Evolutionary conservation across 2,329 filamentous ascomycete genomes (phyloP), one percentile per base, ranked within the genome.

Genomic region (Chrysoporthe austroafricana): DNA sequence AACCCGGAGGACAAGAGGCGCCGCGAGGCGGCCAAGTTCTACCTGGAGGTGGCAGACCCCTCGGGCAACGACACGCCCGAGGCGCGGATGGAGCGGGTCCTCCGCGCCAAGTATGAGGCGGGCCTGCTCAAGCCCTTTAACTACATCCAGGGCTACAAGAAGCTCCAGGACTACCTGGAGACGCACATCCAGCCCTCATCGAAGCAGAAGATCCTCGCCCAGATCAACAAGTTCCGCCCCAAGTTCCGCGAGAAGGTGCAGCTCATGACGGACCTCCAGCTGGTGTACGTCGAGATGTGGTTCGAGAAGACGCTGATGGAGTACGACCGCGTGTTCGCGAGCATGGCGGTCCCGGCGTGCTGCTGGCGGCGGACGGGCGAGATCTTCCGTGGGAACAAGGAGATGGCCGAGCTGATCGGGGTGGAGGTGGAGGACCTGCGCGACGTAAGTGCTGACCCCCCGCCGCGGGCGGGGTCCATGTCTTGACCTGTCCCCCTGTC

Each of bases 241-340:
- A 97, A 97, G 76, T 99, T 99, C 76, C 88, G 96, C 70, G 95
- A 98, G 79, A 94, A 96, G 80, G 95, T 97, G 77, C 94, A 98
- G 72, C 90, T 86, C 44, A 83, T 98, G 76, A 97, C 93, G 1
- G 96, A 99, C 79, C 92, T 97, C 77, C 93, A 99, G 79, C 87
- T 99, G 36, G 90, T 98, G 39, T 89, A 94, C 68, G 95, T 98
- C 13, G 96, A 99, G 80, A 97, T 98, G 93, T 98, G 96, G 95
- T 98, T 99, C 76, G 96, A 99, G 79, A 89, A 91, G 74, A 96
- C 92, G 71, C 81, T 99, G 73, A 96, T 98, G 91, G 96, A 98
- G 77, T 98, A 98, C 74, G 96, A 99, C 76, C 93, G 96, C 43
- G 94, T 99, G 1, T 99, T 99, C 81, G 96, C 96, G 1, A 97